A percentile compares a stretch with the other conserved stretches of the same genome.
These are phyloP conservation scores for Harringtonia lauricola DNA, from an alignment of 2,329 filamentous ascomycete species.

Conservation along the genomic window DNA sequence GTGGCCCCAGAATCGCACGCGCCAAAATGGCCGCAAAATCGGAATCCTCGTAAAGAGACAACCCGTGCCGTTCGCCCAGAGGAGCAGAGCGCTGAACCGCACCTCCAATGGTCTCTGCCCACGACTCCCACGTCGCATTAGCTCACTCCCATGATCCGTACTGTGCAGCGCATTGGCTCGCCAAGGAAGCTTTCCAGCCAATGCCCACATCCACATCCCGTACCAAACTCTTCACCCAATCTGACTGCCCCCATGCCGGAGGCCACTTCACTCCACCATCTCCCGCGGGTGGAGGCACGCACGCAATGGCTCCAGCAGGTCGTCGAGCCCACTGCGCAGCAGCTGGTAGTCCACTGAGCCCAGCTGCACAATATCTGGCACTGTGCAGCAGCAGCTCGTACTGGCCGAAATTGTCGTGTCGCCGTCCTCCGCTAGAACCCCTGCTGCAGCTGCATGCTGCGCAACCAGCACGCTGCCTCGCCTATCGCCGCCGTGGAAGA, in stretches of 20 bases:
- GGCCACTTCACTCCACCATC: constrained; percentile 2
- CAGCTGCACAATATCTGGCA: not conserved
- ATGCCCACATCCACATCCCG: too few species aligned
- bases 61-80: too few species aligned
- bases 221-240: too few species aligned
- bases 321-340: constrained; percentile 5
- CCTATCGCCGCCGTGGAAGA: constrained; percentile 3
- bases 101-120: not conserved
- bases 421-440: not conserved
- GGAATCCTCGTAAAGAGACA: too few species aligned
- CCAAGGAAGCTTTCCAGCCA: too few species aligned
- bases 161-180: too few species aligned
- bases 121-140: not conserved
- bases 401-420: not conserved
- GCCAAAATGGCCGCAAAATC: too few species aligned
- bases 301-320: constrained; percentile 5
- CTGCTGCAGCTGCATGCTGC: not conserved
- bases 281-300: constrained; percentile 7
- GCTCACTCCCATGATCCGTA: not conserved
- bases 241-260: too few species aligned
- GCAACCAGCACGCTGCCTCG: not conserved
- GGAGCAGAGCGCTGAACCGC: too few species aligned
- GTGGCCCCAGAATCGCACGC: too few species aligned
- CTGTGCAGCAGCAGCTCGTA: not conserved
- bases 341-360: constrained; percentile 3